Conservation (phyloP, 495 filamentous ascomycete species). For the Penicillium subrubescens region DNA sequence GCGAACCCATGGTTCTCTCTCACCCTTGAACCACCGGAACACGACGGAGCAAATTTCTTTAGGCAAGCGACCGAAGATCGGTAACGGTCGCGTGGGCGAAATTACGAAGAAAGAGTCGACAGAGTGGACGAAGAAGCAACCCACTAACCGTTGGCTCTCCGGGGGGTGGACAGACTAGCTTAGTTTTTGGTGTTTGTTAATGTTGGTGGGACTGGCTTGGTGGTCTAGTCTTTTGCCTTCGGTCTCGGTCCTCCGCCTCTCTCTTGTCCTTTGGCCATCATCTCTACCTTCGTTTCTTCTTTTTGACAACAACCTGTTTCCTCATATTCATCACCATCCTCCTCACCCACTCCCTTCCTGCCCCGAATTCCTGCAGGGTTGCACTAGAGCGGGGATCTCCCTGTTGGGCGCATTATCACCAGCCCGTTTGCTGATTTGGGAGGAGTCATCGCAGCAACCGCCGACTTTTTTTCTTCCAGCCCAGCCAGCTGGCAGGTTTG, state of each 20-base stretch:
- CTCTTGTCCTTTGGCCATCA: background rate
- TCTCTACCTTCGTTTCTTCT: background rate
- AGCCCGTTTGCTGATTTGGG: conserved; percentile 31
- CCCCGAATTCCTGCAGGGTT: background rate
- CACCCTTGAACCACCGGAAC: conserved; percentile 33
- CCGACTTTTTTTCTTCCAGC: conserved; percentile 16
- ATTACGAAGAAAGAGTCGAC: no score
- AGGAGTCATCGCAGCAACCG: conserved; percentile 10
- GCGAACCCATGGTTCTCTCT: conserved; percentile 14
- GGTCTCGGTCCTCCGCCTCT: background rate
- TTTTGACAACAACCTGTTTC: no score
- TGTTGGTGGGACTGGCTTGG: no score
- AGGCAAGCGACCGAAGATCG: conserved; percentile 4
- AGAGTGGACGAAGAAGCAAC: background rate
- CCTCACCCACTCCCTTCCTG: background rate
- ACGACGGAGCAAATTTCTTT: conserved; percentile 15
- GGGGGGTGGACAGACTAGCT: background rate
- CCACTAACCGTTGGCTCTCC: background rate
- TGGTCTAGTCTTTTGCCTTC: conserved; percentile 6
- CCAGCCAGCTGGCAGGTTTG: conserved; percentile 25
- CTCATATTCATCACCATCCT: background rate
- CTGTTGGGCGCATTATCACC: conserved; percentile 25
- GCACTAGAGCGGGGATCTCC: conserved; percentile 22
- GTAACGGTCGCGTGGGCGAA: conserved; percentile 1
- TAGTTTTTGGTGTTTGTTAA: background rate